phyloP scores from a whole-genome alignment of 202 grass and related monocot species.

The Zoysia matrella region DNA sequence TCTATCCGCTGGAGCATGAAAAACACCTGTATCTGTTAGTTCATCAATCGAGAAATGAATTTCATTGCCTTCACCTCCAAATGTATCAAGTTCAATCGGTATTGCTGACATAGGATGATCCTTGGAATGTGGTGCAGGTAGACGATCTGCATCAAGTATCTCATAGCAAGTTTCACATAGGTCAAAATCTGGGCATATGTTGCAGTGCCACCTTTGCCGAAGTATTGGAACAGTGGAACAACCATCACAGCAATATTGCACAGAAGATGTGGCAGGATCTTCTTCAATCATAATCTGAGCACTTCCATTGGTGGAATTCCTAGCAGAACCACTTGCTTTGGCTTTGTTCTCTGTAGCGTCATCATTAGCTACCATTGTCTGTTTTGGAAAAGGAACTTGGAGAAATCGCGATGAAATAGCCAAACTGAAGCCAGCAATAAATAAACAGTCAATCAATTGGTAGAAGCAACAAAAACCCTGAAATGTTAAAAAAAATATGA shows the following conservation, averaged over 20 bases:
- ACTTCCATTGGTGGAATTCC: constrained; percentile 62
- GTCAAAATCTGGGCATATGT: constrained; percentile 94
- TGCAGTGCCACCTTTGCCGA: constrained; percentile 96
- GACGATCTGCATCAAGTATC: constrained; percentile 82
- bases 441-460: neutral
- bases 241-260: constrained; percentile 99
- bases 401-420: constrained; percentile 97
- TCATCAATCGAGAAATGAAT: constrained; percentile 88
- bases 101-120: constrained; percentile 96
- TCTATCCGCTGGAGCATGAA: constrained; percentile 60
- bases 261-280: constrained; percentile 84
- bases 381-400: constrained; percentile 98
- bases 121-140: constrained; percentile 85
- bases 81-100: constrained; percentile 89
- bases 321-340: constrained; percentile 60
- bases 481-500: constrained; percentile 19
- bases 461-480: neutral
- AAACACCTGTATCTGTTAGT: constrained; percentile 53
- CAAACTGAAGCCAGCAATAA: constrained; percentile 73
- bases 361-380: constrained; percentile 95
- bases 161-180: constrained; percentile 96
- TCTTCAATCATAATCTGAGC: constrained; percentile 92
- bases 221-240: constrained; percentile 98
- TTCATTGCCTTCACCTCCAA: constrained; percentile 76
- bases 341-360: constrained; percentile 70